Percentiles rank a stretch among this genome's conserved stretches.
Evolutionary conservation across 371 early-diverging fungal species (phyloP).

Genomic region (Mucor indicus): DNA sequence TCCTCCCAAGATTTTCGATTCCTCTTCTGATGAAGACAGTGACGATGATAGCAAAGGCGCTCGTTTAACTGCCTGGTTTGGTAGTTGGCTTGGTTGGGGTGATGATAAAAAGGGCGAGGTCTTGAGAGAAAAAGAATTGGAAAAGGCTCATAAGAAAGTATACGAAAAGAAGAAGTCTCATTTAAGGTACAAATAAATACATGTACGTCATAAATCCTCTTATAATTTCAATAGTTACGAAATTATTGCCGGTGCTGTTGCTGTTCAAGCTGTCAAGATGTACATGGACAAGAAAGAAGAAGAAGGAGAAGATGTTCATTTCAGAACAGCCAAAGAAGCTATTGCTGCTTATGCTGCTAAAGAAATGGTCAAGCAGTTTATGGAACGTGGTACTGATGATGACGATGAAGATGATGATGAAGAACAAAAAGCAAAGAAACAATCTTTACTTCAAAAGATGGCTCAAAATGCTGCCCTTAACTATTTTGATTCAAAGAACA

Average conservation of each 20-base stretch:
- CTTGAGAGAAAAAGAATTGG: constrained; percentile 31
- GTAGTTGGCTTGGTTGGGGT: constrained; percentile 43
- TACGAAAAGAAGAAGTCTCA: constrained; percentile 41
- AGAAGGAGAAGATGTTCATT: constrained; percentile 32
- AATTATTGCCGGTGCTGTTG: constrained; percentile 60
- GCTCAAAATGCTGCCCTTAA: constrained; percentile 23
- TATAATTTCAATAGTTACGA: constrained; percentile 32
- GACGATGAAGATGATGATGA: constrained; percentile 26
- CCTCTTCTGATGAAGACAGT: constrained; percentile 41
- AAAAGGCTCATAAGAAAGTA: constrained; percentile 41
- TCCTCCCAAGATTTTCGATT: constrained; percentile 33
- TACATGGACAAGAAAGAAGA: constrained; percentile 42
- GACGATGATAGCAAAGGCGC: constrained; percentile 39
- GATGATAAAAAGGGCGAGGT: constrained; percentile 23
- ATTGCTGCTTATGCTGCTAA: constrained; percentile 51
- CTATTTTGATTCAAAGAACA: constrained; percentile 18
- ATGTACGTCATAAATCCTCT: neutral
- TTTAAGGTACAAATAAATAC: constrained; percentile 19
- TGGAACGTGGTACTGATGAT: constrained; percentile 25
- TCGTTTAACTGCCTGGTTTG: constrained; percentile 42
- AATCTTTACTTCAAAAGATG: constrained; percentile 22
- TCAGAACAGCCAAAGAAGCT: constrained; percentile 47
- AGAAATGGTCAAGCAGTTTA: constrained; percentile 33
- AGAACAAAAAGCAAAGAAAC: constrained; percentile 21
- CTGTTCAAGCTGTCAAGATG: constrained; percentile 54